phyloP scores from a whole-genome alignment of 192 early-diverging fungal species.

The Mortierella alpina region DNA sequence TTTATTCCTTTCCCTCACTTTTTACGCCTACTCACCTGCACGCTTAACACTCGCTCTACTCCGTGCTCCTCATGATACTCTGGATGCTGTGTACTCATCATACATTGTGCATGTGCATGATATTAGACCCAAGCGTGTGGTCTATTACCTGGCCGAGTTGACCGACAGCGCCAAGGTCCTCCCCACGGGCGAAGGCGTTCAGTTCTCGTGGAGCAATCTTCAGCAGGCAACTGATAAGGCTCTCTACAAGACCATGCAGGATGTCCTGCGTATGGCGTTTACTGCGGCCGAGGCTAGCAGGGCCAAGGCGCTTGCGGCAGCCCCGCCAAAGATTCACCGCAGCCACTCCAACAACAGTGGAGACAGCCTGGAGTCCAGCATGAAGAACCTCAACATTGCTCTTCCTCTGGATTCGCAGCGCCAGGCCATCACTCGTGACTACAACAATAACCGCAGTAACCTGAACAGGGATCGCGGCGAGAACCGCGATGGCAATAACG shows the following conservation, averaged over 20 bases:
- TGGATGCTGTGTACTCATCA: too few species aligned
- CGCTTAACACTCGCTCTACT: too few species aligned
- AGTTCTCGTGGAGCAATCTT: slow-evolving; percentile 77
- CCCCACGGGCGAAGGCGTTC: slow-evolving; percentile 74
- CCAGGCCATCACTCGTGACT: slow-evolving; percentile 50
- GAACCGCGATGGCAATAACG: slow-evolving; percentile 30
- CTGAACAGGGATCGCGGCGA: slow-evolving; percentile 34
- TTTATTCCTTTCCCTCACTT: too few species aligned
- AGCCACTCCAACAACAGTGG: slow-evolving; percentile 53
- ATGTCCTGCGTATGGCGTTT: slow-evolving; percentile 77
- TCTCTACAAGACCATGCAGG: slow-evolving; percentile 85
- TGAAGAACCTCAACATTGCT: slow-evolving; percentile 63
- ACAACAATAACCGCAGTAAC: slow-evolving; percentile 32
- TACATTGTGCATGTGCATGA: too few species aligned
- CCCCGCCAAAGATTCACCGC: slow-evolving; percentile 53
- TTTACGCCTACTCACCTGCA: too few species aligned
- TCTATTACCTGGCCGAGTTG: slow-evolving; percentile 83
- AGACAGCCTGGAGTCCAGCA: slow-evolving; percentile 54
- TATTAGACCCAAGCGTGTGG: slow-evolving; percentile 79
- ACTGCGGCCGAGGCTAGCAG: slow-evolving; percentile 71
- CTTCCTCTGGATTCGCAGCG: slow-evolving; percentile 60
- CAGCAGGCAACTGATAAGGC: slow-evolving; percentile 75
- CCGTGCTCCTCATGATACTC: too few species aligned
- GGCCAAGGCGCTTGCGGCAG: slow-evolving; percentile 44
- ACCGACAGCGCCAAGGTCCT: slow-evolving; percentile 67